Conservation (phyloP, 1,284 basidiomycete genomes). For the Ceratobasidium sp. region DNA sequence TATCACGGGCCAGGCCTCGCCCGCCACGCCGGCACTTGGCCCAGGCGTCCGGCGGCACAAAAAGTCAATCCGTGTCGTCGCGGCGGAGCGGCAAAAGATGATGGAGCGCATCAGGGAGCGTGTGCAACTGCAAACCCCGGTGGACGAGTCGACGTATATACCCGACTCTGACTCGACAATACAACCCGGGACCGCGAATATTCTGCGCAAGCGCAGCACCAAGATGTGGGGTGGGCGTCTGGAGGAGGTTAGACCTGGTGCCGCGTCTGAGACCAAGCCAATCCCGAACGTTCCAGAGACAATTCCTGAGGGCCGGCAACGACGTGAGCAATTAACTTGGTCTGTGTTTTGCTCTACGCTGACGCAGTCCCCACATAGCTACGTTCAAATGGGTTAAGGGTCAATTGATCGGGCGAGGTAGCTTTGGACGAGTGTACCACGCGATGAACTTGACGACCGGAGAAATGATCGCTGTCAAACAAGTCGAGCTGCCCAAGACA, state of each 20-base stretch:
- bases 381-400: conserved; percentile 99
- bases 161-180: conserved; percentile 54
- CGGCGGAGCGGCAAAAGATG: conserved; percentile 76
- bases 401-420: conserved; percentile 95
- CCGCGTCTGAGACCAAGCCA: conserved; percentile 51
- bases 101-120: conserved; percentile 63
- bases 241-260: conserved; percentile 85
- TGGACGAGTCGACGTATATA: conserved; percentile 46
- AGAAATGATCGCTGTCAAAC: conserved; percentile 99
- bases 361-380: conserved; percentile 56
- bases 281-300: conserved; percentile 61
- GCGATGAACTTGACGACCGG: conserved; percentile 98
- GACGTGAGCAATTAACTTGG: conserved; percentile 30
- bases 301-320: conserved; percentile 53
- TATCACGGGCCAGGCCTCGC: conserved; percentile 42
- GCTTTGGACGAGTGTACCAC: conserved; percentile 94
- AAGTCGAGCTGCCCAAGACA: conserved; percentile 93
- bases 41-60: conserved; percentile 57
- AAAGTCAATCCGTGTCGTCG: conserved; percentile 93
- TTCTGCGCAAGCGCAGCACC: conserved; percentile 83
- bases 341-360: conserved; percentile 46
- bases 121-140: conserved; percentile 49
- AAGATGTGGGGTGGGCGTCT: conserved; percentile 95
- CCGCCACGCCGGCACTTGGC: conserved; percentile 3
- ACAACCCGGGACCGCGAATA: conserved; percentile 57